phyloP scores from a whole-genome alignment of 306 rosid genomes.

The Ziziphus jujuba region DNA sequence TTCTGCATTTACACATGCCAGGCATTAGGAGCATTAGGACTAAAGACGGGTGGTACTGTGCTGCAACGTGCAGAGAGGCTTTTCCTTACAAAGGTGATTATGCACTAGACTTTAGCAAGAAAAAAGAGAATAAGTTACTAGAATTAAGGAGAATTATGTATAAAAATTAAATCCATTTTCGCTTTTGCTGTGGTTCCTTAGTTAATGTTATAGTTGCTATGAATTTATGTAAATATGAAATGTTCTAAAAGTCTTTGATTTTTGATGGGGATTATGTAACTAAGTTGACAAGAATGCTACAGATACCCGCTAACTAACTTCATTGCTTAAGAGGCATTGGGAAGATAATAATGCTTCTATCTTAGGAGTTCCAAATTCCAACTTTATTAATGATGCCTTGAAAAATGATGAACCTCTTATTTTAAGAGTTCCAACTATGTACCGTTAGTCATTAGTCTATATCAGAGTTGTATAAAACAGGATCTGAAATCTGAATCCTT shows the following conservation, averaged over 20 bases:
- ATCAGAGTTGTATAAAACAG: not conserved
- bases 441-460: not conserved
- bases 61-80: slow-evolving; percentile 99
- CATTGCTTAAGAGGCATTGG: too few species aligned
- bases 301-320: not conserved
- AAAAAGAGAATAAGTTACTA: not conserved
- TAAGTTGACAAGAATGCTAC: slow-evolving; percentile 5
- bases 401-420: not conserved
- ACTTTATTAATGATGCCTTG: too few species aligned
- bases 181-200: not conserved
- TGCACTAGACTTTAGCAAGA: not conserved
- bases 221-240: not conserved
- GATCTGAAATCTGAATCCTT: not conserved
- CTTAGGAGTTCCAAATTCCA: too few species aligned
- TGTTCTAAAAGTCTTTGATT: not conserved
- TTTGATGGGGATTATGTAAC: slow-evolving; percentile 3
- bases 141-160: not conserved
- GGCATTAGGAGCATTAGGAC: slow-evolving; percentile 81
- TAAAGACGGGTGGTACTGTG: slow-evolving; percentile 86
- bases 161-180: not conserved
- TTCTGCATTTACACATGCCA: slow-evolving; percentile 26
- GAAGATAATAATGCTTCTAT: too few species aligned
- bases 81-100: slow-evolving; percentile 78
- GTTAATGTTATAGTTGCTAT: not conserved
- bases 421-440: not conserved